Conservation (phyloP, 805 yeast genomes). For the Candida piceae region DNA sequence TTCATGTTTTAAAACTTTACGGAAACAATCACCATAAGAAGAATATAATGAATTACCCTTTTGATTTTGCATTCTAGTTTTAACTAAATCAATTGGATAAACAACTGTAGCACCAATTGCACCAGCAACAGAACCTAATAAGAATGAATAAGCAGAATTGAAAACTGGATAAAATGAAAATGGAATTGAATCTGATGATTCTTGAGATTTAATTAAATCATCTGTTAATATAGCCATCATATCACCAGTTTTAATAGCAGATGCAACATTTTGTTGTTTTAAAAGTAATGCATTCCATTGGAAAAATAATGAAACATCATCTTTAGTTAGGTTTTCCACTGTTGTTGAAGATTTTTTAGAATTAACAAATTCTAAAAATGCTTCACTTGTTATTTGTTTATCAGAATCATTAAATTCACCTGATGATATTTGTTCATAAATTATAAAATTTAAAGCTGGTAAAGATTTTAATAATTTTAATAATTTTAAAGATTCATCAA, state of each 20-base stretch:
- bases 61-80: constrained; percentile 97
- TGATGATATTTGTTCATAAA: constrained; percentile 24
- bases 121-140: constrained; percentile 92
- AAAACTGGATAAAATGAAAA: constrained; percentile 59
- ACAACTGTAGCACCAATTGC: constrained; percentile 98
- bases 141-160: constrained; percentile 81
- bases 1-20: constrained; percentile 68
- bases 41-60: constrained; percentile 63
- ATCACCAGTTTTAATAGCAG: constrained; percentile 27
- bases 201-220: constrained; percentile 45
- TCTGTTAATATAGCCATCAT: constrained; percentile 43
- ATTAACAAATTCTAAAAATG: constrained; percentile 23
- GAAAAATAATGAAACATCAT: constrained; percentile 29
- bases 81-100: constrained; percentile 92
- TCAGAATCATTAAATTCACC: constrained; percentile 17
- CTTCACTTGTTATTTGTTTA: constrained; percentile 20
- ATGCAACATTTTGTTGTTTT: constrained; percentile 19
- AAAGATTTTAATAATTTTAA: constrained; percentile 38
- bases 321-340: constrained; percentile 16
- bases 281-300: constrained; percentile 31
- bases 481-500: constrained; percentile 43
- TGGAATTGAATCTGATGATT: constrained; percentile 36
- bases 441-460: constrained; percentile 29
- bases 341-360: constrained; percentile 5
- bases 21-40: constrained; percentile 82